A percentile compares a stretch with the other conserved stretches of the same genome.
phyloP scores from a whole-genome alignment of 805 yeast species.

The Yarrowia yakushimensis region DNA sequence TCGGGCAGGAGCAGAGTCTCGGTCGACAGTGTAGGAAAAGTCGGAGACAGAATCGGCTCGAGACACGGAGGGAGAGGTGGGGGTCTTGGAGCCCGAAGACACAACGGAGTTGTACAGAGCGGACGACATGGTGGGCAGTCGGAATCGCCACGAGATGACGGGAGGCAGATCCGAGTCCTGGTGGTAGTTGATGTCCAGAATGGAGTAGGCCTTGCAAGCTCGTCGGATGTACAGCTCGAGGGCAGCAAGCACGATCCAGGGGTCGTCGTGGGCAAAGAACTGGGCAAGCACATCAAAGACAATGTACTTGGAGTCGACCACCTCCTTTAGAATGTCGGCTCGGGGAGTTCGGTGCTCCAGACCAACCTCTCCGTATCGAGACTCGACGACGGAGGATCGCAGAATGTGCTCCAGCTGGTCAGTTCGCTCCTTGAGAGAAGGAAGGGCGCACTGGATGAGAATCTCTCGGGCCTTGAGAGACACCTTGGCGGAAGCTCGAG shows the following conservation, averaged over 20 bases:
- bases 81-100: slow-evolving; percentile 29
- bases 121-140: slow-evolving; percentile 65
- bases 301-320: slow-evolving; percentile 92
- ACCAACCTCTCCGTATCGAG: slow-evolving; percentile 82
- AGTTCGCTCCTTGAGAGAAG: slow-evolving; percentile 91
- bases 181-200: slow-evolving; percentile 68
- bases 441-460: slow-evolving; percentile 92
- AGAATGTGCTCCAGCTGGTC: slow-evolving; percentile 96
- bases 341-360: slow-evolving; percentile 77
- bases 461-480: slow-evolving; percentile 94
- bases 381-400: slow-evolving; percentile 83
- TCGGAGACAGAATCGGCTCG: slow-evolving; percentile 92
- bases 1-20: slow-evolving; percentile 65
- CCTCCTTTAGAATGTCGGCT: slow-evolving; percentile 75
- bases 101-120: slow-evolving; percentile 67
- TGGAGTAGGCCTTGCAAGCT: slow-evolving; percentile 93
- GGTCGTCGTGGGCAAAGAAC: slow-evolving; percentile 78
- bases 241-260: slow-evolving; percentile 91
- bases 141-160: slow-evolving; percentile 82
- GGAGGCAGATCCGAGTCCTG: slow-evolving; percentile 50
- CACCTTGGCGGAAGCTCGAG: slow-evolving; percentile 88
- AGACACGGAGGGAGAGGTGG: slow-evolving; percentile 29
- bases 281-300: slow-evolving; percentile 95
- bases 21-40: slow-evolving; percentile 75
- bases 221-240: slow-evolving; percentile 95